Evolutionary conservation across 345 rosid species (phyloP).

Genomic region (Populus euphratica): DNA sequence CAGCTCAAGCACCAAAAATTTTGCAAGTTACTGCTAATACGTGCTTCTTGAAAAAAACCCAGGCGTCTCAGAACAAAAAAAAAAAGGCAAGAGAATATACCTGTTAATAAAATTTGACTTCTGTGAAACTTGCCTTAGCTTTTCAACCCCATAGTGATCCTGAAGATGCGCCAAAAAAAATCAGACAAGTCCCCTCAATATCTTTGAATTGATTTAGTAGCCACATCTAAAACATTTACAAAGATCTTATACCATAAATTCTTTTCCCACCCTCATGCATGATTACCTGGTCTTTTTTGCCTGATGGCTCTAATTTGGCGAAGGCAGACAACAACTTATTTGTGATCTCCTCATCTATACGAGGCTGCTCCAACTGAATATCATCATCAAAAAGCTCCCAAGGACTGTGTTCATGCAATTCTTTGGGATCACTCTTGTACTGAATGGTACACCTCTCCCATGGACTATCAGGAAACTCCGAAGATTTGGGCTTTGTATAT

Average conservation of each 20-base stretch:
- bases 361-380: conserved; percentile 67
- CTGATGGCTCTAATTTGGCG: conserved; percentile 58
- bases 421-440: conserved; percentile 75
- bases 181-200: background rate
- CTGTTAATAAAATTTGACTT: conserved; percentile 76
- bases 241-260: background rate
- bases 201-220: background rate
- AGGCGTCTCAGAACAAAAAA: background rate
- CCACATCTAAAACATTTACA: background rate
- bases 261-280: background rate
- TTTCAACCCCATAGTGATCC: conserved; percentile 79
- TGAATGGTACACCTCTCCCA: conserved; percentile 86
- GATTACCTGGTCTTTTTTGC: conserved; percentile 51
- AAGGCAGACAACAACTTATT: conserved; percentile 53
- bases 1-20: background rate
- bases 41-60: background rate
- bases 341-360: conserved; percentile 53
- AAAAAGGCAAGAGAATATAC: conserved; percentile 27
- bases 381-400: conserved; percentile 95
- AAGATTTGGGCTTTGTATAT: conserved; percentile 62
- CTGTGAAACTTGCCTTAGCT: conserved; percentile 66
- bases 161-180: conserved; percentile 35
- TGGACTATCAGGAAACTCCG: conserved; percentile 81
- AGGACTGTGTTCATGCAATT: conserved; percentile 84
- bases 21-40: background rate